Conservation (phyloP, 352 stramenopile genomes). For the Elongisporangium anandrum region DNA sequence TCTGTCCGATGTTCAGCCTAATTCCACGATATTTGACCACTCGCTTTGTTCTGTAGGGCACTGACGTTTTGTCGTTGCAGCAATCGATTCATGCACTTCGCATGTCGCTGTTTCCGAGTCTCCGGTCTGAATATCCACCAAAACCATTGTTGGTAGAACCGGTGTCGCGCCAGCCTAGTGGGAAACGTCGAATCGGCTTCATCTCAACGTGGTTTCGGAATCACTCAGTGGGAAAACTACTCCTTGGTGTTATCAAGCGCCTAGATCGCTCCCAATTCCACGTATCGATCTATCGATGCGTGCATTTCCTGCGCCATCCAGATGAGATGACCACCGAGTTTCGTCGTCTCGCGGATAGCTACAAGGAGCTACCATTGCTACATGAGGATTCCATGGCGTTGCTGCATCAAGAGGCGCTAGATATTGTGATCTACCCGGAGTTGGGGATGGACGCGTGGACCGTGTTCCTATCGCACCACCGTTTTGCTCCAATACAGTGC, state of each 20-base stretch:
- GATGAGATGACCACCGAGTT: conserved; percentile 50
- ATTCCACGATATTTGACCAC: background rate
- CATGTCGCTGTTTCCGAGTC: conserved; percentile 26
- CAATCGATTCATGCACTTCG: conserved; percentile 25
- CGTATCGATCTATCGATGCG: conserved; percentile 42
- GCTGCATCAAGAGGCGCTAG: conserved; percentile 45
- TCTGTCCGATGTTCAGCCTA: background rate
- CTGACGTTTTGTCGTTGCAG: conserved; percentile 30
- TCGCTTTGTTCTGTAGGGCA: conserved; percentile 15
- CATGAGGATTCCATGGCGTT: conserved; percentile 29
- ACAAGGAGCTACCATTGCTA: conserved; percentile 30
- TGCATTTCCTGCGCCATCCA: conserved; percentile 39
- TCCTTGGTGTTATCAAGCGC: conserved; percentile 45
- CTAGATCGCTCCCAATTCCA: conserved; percentile 50
- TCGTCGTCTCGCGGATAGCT: conserved; percentile 33
- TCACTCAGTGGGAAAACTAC: conserved; percentile 63
- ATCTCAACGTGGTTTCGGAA: conserved; percentile 62
- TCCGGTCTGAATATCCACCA: conserved; percentile 13
- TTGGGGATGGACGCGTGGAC: conserved; percentile 80
- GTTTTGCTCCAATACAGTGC: conserved; percentile 68
- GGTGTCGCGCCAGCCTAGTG: background rate
- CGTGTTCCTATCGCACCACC: conserved; percentile 62
- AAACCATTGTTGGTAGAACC: background rate
- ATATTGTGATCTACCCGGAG: conserved; percentile 80
- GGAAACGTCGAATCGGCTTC: conserved; percentile 35